phyloP scores from a whole-genome alignment of 129 eudicot genomes.

The Artemisia annua region DNA sequence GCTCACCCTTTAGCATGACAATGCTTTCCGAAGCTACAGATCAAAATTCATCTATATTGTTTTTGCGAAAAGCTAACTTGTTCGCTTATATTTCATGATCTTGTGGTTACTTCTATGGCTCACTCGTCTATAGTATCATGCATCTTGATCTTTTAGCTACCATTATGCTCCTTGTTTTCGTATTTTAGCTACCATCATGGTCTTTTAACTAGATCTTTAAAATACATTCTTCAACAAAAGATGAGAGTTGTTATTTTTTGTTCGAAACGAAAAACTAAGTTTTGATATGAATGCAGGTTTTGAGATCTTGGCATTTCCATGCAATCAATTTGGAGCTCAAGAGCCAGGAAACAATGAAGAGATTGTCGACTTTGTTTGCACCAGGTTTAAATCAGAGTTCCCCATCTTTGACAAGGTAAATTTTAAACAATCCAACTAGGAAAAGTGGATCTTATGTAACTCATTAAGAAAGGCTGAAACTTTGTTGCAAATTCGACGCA shows the following conservation, averaged over 20 bases:
- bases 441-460: neutral
- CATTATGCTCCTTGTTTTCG: too few species aligned
- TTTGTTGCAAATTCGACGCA: slow-evolving; percentile 26
- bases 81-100: neutral
- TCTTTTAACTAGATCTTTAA: too few species aligned
- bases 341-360: slow-evolving; percentile 84
- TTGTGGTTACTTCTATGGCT: too few species aligned
- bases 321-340: slow-evolving; percentile 90
- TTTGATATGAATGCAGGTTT: slow-evolving; percentile 49
- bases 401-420: slow-evolving; percentile 84
- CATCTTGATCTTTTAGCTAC: too few species aligned
- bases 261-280: too few species aligned
- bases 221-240: too few species aligned
- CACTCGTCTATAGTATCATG: too few species aligned
- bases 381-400: slow-evolving; percentile 80
- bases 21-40: too few species aligned
- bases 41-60: neutral
- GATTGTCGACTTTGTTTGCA: slow-evolving; percentile 82
- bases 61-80: neutral
- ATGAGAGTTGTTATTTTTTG: too few species aligned
- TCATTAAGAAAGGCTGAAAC: neutral
- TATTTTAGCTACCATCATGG: too few species aligned
- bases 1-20: too few species aligned
- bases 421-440: neutral
- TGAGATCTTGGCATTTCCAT: slow-evolving; percentile 91